Conservation (phyloP, 2,329 filamentous ascomycete species). For the Cyphellophora europaea region DNA sequence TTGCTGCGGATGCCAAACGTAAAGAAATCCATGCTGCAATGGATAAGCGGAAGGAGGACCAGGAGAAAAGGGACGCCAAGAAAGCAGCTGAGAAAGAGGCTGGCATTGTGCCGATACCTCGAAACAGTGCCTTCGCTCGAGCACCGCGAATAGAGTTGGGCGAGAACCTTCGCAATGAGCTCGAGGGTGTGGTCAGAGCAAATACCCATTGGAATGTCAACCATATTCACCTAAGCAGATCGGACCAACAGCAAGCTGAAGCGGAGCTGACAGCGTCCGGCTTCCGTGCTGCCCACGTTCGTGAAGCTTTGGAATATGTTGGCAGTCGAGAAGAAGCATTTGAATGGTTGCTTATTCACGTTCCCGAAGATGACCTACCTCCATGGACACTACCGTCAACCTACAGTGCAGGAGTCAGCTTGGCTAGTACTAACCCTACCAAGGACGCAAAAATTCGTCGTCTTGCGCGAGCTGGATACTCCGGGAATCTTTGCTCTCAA, state of each 20-base stretch:
- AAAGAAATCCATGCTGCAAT: conserved; percentile 67
- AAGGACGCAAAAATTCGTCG: conserved; percentile 75
- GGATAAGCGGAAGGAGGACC: conserved; percentile 71
- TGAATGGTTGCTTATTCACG: conserved; percentile 93
- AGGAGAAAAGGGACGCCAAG: conserved; percentile 43
- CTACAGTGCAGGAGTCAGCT: conserved; percentile 81
- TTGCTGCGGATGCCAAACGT: conserved; percentile 64
- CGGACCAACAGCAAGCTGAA: conserved; percentile 52
- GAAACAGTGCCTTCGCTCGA: conserved; percentile 62
- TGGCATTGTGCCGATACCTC: background rate
- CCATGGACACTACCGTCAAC: conserved; percentile 84
- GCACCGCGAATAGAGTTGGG: conserved; percentile 93
- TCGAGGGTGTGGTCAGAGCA: conserved; percentile 70
- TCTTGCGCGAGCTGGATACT: conserved; percentile 74
- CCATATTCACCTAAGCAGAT: conserved; percentile 53
- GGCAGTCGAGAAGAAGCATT: conserved; percentile 87
- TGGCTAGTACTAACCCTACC: conserved; percentile 72
- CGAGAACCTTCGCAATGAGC: conserved; percentile 62
- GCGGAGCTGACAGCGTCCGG: conserved; percentile 68
- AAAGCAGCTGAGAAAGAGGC: conserved; percentile 47
- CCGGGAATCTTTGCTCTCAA: conserved; percentile 70
- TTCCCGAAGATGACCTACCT: conserved; percentile 94
- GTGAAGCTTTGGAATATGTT: conserved; percentile 79
- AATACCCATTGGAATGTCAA: conserved; percentile 84
- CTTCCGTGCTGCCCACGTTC: conserved; percentile 79